Conservation (phyloP, 2,329 filamentous ascomycete genomes). For the Fusarium incarnatum region DNA sequence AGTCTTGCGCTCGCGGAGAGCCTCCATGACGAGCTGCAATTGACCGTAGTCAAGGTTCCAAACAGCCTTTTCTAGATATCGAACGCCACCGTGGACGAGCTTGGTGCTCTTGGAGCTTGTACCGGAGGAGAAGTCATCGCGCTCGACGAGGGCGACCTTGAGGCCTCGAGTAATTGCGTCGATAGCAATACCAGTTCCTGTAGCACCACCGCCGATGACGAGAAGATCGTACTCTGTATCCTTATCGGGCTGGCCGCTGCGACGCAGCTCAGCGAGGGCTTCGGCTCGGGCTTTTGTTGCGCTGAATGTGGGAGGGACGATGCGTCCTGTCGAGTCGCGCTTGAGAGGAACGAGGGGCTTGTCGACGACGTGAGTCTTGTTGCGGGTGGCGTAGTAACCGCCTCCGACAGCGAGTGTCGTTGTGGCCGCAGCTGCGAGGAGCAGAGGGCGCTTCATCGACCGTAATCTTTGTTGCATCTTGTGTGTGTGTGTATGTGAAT, state of each 20-base stretch:
- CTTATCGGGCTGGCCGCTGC: conserved; percentile 48
- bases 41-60: conserved; percentile 88
- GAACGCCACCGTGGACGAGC: conserved; percentile 85
- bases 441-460: conserved; percentile 50
- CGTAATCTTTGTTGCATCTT: conserved; percentile 53
- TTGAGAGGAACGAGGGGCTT: conserved; percentile 51
- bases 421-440: conserved; percentile 50
- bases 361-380: conserved; percentile 49
- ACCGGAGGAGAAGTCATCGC: conserved; percentile 84
- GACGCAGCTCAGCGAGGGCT: conserved; percentile 56
- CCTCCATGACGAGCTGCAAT: conserved; percentile 83
- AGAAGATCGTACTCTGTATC: conserved; percentile 78
- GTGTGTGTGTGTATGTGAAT: conserved; percentile 9
- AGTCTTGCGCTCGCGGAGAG: conserved; percentile 83
- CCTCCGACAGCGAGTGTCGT: conserved; percentile 47
- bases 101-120: conserved; percentile 91
- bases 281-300: conserved; percentile 51
- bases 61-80: conserved; percentile 87
- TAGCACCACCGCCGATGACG: conserved; percentile 83
- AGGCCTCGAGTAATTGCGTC: conserved; percentile 83
- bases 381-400: conserved; percentile 47
- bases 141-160: conserved; percentile 83
- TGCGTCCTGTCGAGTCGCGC: conserved; percentile 53
- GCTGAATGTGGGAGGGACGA: conserved; percentile 54
- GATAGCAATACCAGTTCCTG: conserved; percentile 82